Evolutionary conservation across 305 asterid species (phyloP), one percentile per base, ranked within the genome.

Genomic region (Petunia hybrid): DNA sequence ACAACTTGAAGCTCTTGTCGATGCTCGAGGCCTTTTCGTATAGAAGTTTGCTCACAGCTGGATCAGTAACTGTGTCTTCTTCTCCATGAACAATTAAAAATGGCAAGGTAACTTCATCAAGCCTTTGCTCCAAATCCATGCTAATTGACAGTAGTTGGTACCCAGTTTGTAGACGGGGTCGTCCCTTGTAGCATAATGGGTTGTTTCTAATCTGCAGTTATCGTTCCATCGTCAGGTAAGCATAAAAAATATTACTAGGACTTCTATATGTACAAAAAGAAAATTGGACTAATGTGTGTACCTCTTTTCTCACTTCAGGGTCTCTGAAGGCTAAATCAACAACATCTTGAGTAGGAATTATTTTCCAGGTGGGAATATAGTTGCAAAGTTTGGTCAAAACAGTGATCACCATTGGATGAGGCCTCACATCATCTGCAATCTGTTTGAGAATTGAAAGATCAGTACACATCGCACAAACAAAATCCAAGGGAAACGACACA

Each of bases 1-100:
- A 91, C 63, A 88, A 38, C 77, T 91, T 86, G 84, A 89, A 80
- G 0, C 89, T 84, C 85, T 88, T 91, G 84, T 91, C 93, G n/a
- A 80, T 46, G 62, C 91, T 86, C 1, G 69, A 77, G 10, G 95
- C 91, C 60, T 74, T 71, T 77, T 89, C 88, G 3, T 88, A 62
- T 43, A 91, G 51, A 57, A 87, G 92, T 65, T 86, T 85, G 84
- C 92, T 88, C 1, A 73, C 89, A 0, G 89, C 69, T 35, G 89
- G 93, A 60, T 87, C 88, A 1, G 81, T 86, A 2, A 87, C 92
- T 7, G 38, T 87, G 67, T 91, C 95, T 0, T 75, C 76, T 41
- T 66, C 93, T 3, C 93, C 95, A 45, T 91, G 95, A 16, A 85
- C 57, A 14, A 91, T 75, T 43, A 88, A 7, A 81, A 91, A 90